Percentiles rank a stretch among this genome's conserved stretches.
Conservation (phyloP, 345 rosid species). For the Heritiera fomes region DNA sequence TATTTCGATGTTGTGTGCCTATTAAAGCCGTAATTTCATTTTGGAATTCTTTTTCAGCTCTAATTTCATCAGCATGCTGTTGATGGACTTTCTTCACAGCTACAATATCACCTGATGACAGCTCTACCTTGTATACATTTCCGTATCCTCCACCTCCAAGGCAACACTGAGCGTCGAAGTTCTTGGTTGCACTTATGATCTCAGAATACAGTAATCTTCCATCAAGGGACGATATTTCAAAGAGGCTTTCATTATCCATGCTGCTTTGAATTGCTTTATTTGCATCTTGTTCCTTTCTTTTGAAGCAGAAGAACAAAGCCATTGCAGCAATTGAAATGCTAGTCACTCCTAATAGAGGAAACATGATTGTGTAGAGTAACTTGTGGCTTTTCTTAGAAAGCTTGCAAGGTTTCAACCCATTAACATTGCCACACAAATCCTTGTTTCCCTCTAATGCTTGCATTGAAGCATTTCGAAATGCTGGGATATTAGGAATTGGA, state of each 20-base stretch:
- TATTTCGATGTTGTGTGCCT: no score
- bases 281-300: not conserved
- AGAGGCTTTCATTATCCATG: not conserved
- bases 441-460: conserved; percentile 9
- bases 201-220: not conserved
- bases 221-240: not conserved
- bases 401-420: conserved; percentile 9
- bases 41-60: no score
- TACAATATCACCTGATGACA: conserved; percentile 5
- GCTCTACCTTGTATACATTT: not conserved
- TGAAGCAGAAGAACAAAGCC: not conserved
- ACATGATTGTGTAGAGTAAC: conserved; percentile 1
- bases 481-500: not conserved
- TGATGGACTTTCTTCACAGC: not conserved
- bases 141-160: not conserved
- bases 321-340: not conserved
- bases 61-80: not conserved
- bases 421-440: not conserved
- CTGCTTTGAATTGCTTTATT: not conserved
- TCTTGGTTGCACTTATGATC: conserved; percentile 5
- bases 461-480: conserved; percentile 1
- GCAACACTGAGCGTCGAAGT: not conserved
- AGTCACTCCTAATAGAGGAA: not conserved
- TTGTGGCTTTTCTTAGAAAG: not conserved
- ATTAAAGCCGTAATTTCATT: no score